phyloP scores from a whole-genome alignment of 2,329 filamentous ascomycete species.

The Colletotrichum spinosum region DNA sequence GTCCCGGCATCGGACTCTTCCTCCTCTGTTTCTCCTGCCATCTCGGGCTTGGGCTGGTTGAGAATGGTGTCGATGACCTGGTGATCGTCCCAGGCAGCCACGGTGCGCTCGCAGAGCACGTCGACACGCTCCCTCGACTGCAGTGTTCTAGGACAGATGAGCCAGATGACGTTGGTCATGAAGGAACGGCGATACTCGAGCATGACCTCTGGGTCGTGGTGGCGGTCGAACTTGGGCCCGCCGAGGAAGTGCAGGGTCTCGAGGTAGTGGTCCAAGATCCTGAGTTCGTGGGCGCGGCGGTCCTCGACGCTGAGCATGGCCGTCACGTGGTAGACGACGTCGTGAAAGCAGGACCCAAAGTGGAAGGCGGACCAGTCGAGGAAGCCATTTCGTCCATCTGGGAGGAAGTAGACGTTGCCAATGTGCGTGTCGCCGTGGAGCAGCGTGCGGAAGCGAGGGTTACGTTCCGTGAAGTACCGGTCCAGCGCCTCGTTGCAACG shows the following conservation, averaged over 20 bases:
- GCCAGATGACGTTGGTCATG: conserved; percentile 46
- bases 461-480: conserved; percentile 50
- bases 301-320: conserved; percentile 52
- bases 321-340: conserved; percentile 55
- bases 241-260: conserved; percentile 45
- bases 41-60: conserved; percentile 9
- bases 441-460: conserved; percentile 50
- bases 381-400: conserved; percentile 49
- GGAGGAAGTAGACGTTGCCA: conserved; percentile 56
- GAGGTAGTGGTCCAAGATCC: conserved; percentile 51
- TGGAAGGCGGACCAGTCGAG: conserved; percentile 56
- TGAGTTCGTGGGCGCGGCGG: conserved; percentile 53
- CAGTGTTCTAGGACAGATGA: conserved; percentile 40
- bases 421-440: conserved; percentile 57
- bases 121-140: conserved; percentile 51
- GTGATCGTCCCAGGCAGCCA: conserved; percentile 51
- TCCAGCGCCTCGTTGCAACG: conserved; percentile 50
- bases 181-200: conserved; percentile 42
- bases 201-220: conserved; percentile 38
- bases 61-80: conserved; percentile 46
- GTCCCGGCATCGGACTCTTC: not conserved
- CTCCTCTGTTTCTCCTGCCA: not conserved
- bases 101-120: conserved; percentile 47
- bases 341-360: conserved; percentile 56
- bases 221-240: conserved; percentile 47